A percentile compares a stretch with the other conserved stretches of the same genome.
phyloP scores from a whole-genome alignment of 1,284 basidiomycete genomes.

The Cryptococcus sp. region DNA sequence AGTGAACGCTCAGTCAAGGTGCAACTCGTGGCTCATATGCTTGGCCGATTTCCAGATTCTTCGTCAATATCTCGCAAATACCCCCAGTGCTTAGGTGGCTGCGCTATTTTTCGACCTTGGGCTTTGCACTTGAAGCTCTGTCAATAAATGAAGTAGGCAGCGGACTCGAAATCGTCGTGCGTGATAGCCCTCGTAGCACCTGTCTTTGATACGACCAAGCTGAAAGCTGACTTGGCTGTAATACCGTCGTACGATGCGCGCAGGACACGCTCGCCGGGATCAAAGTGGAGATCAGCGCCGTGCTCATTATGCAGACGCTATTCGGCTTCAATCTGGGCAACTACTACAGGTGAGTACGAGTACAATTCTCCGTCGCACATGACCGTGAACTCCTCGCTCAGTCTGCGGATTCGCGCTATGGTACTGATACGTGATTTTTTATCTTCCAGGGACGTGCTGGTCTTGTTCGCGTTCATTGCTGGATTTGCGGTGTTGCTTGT shows the following conservation, averaged over 20 bases:
- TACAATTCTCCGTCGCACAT: too few species aligned
- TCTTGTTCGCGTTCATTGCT: slow-evolving; percentile 78
- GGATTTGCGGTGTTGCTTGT: slow-evolving; percentile 72
- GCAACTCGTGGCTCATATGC: too few species aligned
- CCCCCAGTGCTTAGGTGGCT: slow-evolving; percentile 83
- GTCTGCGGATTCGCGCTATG: neutral
- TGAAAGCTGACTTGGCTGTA: neutral
- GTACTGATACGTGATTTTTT: neutral
- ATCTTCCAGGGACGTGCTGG: slow-evolving; percentile 66
- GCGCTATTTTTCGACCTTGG: slow-evolving; percentile 61
- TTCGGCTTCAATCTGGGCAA: slow-evolving; percentile 77
- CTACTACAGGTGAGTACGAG: slow-evolving; percentile 64
- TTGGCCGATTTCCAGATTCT: slow-evolving; percentile 46
- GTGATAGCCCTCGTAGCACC: slow-evolving; percentile 2
- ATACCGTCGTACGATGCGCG: neutral
- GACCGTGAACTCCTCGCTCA: too few species aligned
- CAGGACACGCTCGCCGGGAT: slow-evolving; percentile 76
- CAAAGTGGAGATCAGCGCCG: slow-evolving; percentile 72
- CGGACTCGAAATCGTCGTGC: slow-evolving; percentile 69
- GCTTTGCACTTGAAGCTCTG: slow-evolving; percentile 75
- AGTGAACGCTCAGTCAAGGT: slow-evolving; percentile 10
- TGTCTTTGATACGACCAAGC: neutral
- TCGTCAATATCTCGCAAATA: slow-evolving; percentile 76
- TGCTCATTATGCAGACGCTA: slow-evolving; percentile 73
- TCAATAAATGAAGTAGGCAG: slow-evolving; percentile 84